Base-by-base conservation (phyloP, 83 land plant species). In the Thuja plicata region DNA sequence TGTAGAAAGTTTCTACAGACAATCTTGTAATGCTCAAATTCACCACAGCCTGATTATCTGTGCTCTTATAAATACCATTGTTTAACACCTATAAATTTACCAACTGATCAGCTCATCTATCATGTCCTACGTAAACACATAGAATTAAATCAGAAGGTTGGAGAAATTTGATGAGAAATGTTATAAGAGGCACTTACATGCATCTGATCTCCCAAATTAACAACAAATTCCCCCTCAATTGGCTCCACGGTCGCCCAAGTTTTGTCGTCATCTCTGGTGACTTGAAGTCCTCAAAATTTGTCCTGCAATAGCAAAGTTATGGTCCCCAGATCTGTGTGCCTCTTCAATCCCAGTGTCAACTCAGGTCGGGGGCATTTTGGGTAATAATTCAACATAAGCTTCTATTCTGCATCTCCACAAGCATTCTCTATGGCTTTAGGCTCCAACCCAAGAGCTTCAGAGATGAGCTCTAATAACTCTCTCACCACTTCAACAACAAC, bases 171-270 rank as follows among this genome's bases (percentile, higher is more conserved):
- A 48, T n/a, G n/a, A n/a, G n/a, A n/a, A n/a, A n/a, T n/a, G n/a
- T n/a, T n/a, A n/a, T n/a, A n/a, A n/a, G n/a, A 48, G 5, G 8
- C 34, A 37, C 80, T 35, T 34, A 94, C 93, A 86, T 95, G 95
- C 52, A 93, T 90, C 52, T 93, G 96, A 70, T 95, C 97, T 1
- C 94, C 95, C 37, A 95, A 86, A 82, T 94, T 95, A 83, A 95
- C 95, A 1, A 95, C 95, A 40, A 93, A 91, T 19, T 93, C 95
- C 2, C 92, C 94, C 24, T 81, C 87, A 37, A 93, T 86, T 17
- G 97, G 95, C 74, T 91, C 90, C 21, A 95, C 95, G 2, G 93
- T 92, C 88, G 92, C 89, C 97, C 95, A 95, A 0, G 92, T 91
- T 80, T 41, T 80, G 48, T 27, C 83, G 1, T 41, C 46, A 7